Conservation (phyloP, 2,329 filamentous ascomycete genomes). For the Aspergillus pseudoglaucus region DNA sequence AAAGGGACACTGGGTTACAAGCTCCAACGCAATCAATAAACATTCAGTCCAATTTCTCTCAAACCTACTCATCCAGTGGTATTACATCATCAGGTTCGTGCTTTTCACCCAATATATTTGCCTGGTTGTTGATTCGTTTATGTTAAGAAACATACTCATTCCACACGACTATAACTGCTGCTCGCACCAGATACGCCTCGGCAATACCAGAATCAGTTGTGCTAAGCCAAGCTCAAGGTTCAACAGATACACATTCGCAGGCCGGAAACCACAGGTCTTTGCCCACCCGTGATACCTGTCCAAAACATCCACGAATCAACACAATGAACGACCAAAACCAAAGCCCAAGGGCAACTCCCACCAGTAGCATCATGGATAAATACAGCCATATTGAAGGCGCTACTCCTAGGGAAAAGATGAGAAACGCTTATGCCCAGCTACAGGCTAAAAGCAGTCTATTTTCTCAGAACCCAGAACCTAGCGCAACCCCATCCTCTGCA, state of each 20-base stretch:
- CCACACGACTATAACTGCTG: not conserved
- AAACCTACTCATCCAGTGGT: not conserved
- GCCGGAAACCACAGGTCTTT: not conserved
- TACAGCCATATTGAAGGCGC: constrained; percentile 22
- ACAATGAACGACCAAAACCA: constrained; percentile 16
- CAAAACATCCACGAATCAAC: not conserved
- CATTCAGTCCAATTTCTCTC: constrained; percentile 3
- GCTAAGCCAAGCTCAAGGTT: not conserved
- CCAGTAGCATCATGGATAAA: constrained; percentile 18
- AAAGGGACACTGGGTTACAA: not conserved
- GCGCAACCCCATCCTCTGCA: constrained; percentile 37
- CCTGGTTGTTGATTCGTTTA: not conserved
- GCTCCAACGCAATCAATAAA: not conserved
- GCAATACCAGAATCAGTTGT: constrained; percentile 5
- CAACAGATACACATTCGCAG: not conserved
- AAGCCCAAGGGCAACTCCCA: constrained; percentile 10
- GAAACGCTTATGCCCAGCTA: constrained; percentile 23
- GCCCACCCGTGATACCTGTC: not conserved
- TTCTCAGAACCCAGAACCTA: constrained; percentile 18
- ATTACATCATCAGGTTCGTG: constrained; percentile 1
- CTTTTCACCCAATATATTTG: not conserved
- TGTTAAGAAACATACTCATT: not conserved
- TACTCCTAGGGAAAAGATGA: constrained; percentile 26
- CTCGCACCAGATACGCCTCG: not conserved
- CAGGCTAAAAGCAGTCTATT: constrained; percentile 14